Evolutionary conservation across 2,329 filamentous ascomycete genomes (phyloP).

Genomic region (Paecilomyces niveus): DNA sequence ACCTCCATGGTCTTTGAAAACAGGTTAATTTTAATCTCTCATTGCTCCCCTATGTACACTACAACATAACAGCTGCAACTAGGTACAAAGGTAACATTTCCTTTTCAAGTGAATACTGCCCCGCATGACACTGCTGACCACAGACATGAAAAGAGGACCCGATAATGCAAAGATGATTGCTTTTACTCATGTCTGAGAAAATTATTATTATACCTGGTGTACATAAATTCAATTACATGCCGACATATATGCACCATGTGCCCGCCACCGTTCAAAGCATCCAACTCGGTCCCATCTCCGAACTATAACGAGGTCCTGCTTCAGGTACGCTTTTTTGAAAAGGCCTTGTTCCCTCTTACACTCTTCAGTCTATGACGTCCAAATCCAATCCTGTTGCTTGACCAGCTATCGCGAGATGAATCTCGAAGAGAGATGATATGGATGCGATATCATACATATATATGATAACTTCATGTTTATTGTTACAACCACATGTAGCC

Average conservation of each 20-base stretch:
- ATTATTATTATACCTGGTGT: background rate
- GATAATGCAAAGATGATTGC: background rate
- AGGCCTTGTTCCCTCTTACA: background rate
- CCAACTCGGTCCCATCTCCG: background rate
- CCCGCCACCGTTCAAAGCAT: background rate
- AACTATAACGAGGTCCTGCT: conserved; percentile 15
- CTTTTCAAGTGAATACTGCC: background rate
- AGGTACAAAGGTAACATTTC: background rate
- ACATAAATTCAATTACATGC: background rate
- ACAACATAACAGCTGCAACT: background rate
- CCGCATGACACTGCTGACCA: background rate
- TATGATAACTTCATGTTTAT: background rate
- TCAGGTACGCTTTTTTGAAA: conserved; percentile 12
- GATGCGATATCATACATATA: background rate
- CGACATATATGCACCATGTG: background rate
- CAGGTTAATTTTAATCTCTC: background rate
- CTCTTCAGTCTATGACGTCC: background rate
- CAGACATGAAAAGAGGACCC: background rate
- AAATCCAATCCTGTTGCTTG: too few species aligned
- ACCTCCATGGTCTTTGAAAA: background rate
- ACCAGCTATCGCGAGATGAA: too few species aligned
- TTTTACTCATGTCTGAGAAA: background rate
- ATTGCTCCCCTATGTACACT: background rate
- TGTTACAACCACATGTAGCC: background rate
- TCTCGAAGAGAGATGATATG: background rate